Evolutionary conservation across 164 flowering plant genomes (phyloP).

Genomic region (Annona cherimola): DNA sequence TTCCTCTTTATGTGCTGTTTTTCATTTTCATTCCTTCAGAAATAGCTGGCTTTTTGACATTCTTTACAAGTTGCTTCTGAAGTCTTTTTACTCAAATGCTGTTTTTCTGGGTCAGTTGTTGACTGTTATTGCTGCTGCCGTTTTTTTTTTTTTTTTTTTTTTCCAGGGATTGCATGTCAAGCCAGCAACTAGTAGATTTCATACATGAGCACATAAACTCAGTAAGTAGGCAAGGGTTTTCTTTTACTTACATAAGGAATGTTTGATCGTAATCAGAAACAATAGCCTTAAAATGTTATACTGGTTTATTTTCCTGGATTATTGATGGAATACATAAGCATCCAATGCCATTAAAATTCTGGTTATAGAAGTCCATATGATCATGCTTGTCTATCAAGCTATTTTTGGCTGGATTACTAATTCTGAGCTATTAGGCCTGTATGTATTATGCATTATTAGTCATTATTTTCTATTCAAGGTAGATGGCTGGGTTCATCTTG

Average conservation of each 20-base stretch:
- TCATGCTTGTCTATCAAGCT: no score
- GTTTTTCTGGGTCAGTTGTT: neutral
- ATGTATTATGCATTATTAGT: no score
- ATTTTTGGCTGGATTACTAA: no score
- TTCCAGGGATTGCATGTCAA: slow-evolving; percentile 98
- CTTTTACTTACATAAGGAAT: neutral
- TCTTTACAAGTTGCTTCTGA: neutral
- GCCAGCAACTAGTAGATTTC: slow-evolving; percentile 95
- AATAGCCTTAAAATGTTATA: no score
- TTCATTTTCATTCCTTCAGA: neutral
- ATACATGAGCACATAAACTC: slow-evolving; percentile 61
- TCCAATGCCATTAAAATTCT: no score
- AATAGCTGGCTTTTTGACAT: neutral
- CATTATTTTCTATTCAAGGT: no score
- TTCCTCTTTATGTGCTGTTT: neutral
- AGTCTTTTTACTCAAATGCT: no score
- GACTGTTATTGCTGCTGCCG: neutral
- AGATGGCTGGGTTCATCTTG: no score
- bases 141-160: neutral
- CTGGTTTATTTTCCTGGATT: no score
- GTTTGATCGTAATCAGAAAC: neutral
- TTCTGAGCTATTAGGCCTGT: no score
- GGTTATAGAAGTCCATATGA: no score
- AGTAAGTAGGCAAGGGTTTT: slow-evolving; percentile 35
- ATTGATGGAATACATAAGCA: no score